Evolutionary conservation across 2,329 filamentous ascomycete species (phyloP).

Genomic region (Alternaria atra): DNA sequence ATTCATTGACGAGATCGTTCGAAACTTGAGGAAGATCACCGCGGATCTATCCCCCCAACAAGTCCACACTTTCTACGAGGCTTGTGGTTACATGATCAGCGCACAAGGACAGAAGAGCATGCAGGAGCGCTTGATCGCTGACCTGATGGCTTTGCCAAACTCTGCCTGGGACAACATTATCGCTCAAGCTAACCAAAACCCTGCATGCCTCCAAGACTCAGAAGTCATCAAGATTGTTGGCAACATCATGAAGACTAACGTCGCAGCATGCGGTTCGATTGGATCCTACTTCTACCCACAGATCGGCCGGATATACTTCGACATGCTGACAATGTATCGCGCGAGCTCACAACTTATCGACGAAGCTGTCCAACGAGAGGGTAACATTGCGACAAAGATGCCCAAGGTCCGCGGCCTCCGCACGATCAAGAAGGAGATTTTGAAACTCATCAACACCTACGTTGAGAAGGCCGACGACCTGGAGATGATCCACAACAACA

Average conservation of each 20-base stretch:
- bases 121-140: constrained; percentile 88
- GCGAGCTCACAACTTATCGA: constrained; percentile 97
- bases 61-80: constrained; percentile 98
- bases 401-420: constrained; percentile 93
- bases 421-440: constrained; percentile 99
- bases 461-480: constrained; percentile 98
- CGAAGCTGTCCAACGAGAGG: constrained; percentile 85
- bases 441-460: constrained; percentile 98
- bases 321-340: constrained; percentile 99
- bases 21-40: constrained; percentile 95
- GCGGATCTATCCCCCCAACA: constrained; percentile 95
- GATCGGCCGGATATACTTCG: constrained; percentile 95
- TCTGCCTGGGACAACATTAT: constrained; percentile 97
- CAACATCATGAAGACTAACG: constrained; percentile 99
- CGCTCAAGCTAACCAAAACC: constrained; percentile 82
- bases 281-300: constrained; percentile 98
- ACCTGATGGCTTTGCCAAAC: constrained; percentile 94
- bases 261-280: constrained; percentile 96
- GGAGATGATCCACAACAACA: constrained; percentile 89
- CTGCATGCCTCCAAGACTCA: constrained; percentile 84
- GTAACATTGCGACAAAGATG: constrained; percentile 96
- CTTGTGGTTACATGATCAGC: constrained; percentile 98
- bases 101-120: constrained; percentile 94
- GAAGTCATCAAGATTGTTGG: constrained; percentile 99
- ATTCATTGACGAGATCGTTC: constrained; percentile 98